These are phyloP conservation scores for Hymenoscyphus repandus DNA, from an alignment of 2,329 filamentous ascomycete genomes.

Conservation along the genomic window DNA sequence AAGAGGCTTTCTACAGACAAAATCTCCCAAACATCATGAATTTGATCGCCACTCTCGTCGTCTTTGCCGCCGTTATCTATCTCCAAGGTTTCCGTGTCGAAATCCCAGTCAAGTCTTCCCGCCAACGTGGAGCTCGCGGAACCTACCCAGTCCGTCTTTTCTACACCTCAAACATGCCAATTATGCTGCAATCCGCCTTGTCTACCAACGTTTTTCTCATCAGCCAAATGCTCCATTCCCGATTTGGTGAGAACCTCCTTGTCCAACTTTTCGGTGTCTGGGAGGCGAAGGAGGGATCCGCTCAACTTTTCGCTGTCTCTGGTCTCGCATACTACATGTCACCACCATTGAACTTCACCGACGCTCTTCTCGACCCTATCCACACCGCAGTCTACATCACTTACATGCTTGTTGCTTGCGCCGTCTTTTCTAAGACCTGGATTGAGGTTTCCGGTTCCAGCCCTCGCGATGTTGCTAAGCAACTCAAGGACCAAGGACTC, in stretches of 20 bases:
- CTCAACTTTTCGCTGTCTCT: conserved; percentile 88
- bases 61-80: conserved; percentile 98
- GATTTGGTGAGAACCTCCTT: conserved; percentile 97
- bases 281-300: conserved; percentile 94
- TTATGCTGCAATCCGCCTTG: conserved; percentile 98
- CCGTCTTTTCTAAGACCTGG: conserved; percentile 99
- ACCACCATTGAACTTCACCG: conserved; percentile 93
- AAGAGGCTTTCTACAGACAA: conserved; percentile 98
- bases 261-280: conserved; percentile 97
- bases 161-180: conserved; percentile 99
- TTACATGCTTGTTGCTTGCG: conserved; percentile 97
- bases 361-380: conserved; percentile 92
- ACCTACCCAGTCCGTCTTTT: conserved; percentile 98
- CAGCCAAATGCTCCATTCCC: conserved; percentile 98
- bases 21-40: conserved; percentile 99
- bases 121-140: conserved; percentile 96
- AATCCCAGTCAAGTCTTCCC: conserved; percentile 98
- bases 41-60: conserved; percentile 82
- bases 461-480: conserved; percentile 97
- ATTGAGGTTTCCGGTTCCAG: conserved; percentile 98
- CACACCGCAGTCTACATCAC: conserved; percentile 93
- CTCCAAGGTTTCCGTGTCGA: conserved; percentile 99
- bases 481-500: conserved; percentile 98
- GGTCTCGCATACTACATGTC: conserved; percentile 99
- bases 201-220: conserved; percentile 99